Percentiles rank a stretch among this genome's conserved stretches.
Conservation (phyloP, 129 eudicot species). For the Tagetes erecta region DNA sequence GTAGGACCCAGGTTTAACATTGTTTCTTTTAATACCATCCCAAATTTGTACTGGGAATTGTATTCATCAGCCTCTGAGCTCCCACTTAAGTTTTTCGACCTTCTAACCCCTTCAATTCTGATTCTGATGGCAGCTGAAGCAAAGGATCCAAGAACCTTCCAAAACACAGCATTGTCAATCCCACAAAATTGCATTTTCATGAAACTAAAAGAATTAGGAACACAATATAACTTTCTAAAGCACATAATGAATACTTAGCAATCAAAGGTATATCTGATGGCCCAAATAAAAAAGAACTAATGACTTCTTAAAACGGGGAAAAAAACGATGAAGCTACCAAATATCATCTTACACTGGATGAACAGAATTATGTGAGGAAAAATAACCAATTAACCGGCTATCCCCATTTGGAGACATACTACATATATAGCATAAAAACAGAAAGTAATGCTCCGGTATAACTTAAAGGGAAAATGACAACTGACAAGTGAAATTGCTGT, state of each 20-base stretch:
- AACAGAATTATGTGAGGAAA: not conserved
- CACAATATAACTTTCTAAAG: conserved; percentile 5
- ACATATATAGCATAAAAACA: not conserved
- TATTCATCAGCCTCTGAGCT: conserved; percentile 40
- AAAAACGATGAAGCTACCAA: not conserved
- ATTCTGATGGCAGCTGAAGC: conserved; percentile 79
- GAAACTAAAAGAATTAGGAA: not conserved
- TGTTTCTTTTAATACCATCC: conserved; percentile 86
- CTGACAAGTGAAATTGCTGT: not conserved
- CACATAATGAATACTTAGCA: conserved; percentile 7
- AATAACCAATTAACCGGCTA: not conserved
- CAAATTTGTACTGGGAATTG: conserved; percentile 64
- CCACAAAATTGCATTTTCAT: conserved; percentile 22
- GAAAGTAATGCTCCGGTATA: not conserved
- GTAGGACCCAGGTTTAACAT: conserved; percentile 92
- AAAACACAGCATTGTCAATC: conserved; percentile 28
- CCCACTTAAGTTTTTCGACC: conserved; percentile 32
- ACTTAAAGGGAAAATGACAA: not conserved
- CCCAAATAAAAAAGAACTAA: not conserved
- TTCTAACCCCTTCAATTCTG: conserved; percentile 45
- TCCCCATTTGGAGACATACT: not conserved
- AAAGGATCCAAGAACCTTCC: conserved; percentile 77
- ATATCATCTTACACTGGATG: not conserved
- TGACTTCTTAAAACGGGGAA: not conserved
- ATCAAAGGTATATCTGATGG: conserved; percentile 5